phyloP scores from a whole-genome alignment of 768 basidiomycete genomes.

The Collybiopsis confluens region DNA sequence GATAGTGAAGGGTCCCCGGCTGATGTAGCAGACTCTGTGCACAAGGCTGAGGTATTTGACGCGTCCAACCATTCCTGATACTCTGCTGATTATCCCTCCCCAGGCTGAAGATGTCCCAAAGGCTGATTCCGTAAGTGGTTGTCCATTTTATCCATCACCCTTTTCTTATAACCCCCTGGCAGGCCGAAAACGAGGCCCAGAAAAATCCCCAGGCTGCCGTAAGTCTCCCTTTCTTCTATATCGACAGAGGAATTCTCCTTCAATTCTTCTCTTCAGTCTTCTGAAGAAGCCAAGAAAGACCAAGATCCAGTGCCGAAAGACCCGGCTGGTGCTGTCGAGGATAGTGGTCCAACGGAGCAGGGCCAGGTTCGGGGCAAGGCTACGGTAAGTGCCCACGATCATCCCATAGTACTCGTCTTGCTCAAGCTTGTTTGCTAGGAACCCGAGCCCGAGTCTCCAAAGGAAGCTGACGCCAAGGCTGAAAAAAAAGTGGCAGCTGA shows the following conservation, averaged over 20 bases:
- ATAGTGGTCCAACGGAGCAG: constrained; percentile 5
- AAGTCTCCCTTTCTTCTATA: neutral
- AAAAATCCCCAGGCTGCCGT: neutral
- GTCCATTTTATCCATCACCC: neutral
- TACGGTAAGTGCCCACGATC: neutral
- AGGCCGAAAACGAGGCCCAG: neutral
- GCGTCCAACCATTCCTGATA: neutral
- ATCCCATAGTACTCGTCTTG: too few relatives aligned
- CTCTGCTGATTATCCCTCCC: neutral
- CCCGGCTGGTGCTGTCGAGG: neutral
- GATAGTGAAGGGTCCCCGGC: constrained; percentile 7
- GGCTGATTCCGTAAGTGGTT: neutral
- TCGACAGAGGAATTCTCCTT: neutral
- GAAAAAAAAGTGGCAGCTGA: neutral
- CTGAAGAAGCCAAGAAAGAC: neutral
- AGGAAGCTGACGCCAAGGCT: neutral
- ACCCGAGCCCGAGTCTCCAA: constrained; percentile 4
- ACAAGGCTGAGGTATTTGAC: constrained; percentile 8
- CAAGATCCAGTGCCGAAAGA: neutral
- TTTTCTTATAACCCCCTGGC: neutral
- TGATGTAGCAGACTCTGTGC: constrained; percentile 6
- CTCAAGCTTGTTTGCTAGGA: neutral
- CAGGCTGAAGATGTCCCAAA: constrained; percentile 6
- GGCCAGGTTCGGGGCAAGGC: neutral
- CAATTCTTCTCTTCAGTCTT: neutral